phyloP scores from a whole-genome alignment of 1,139 yeast species.

The Blastobotrys niveus region DNA sequence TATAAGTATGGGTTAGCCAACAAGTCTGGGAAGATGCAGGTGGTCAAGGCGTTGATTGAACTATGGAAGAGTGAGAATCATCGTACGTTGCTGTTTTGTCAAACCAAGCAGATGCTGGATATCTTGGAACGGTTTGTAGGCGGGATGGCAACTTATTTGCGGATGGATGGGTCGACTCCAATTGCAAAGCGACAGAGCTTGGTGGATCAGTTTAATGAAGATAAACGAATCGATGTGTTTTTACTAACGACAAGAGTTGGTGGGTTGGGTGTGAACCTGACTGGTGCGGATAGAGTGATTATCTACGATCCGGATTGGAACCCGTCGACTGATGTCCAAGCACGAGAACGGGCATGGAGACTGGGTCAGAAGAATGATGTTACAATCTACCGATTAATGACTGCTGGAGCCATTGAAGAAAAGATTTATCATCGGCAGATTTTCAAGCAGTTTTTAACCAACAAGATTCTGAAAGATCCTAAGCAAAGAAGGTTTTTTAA shows the following conservation, averaged over 20 bases:
- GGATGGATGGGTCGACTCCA: slow-evolving; percentile 95
- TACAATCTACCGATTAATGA: slow-evolving; percentile 85
- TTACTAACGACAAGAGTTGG: slow-evolving; percentile 91
- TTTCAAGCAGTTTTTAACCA: slow-evolving; percentile 88
- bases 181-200: slow-evolving; percentile 67
- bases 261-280: slow-evolving; percentile 87
- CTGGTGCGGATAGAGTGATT: slow-evolving; percentile 93
- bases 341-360: slow-evolving; percentile 96
- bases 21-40: slow-evolving; percentile 89
- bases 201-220: slow-evolving; percentile 73
- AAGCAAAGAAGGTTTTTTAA: slow-evolving; percentile 90
- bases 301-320: slow-evolving; percentile 98
- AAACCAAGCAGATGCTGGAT: slow-evolving; percentile 89
- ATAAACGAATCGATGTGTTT: slow-evolving; percentile 55
- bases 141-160: slow-evolving; percentile 46
- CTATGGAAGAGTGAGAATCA: slow-evolving; percentile 77
- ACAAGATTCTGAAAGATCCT: slow-evolving; percentile 91
- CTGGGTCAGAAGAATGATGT: slow-evolving; percentile 92
- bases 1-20: slow-evolving; percentile 58
- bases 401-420: slow-evolving; percentile 94
- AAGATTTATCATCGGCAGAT: slow-evolving; percentile 95
- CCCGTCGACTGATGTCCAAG: slow-evolving; percentile 95
- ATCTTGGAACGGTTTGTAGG: slow-evolving; percentile 62
- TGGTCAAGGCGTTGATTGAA: slow-evolving; percentile 65
- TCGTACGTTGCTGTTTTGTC: slow-evolving; percentile 77